A percentile compares a stretch with the other conserved stretches of the same genome.
phyloP scores from a whole-genome alignment of 495 filamentous ascomycete species.

The Articulospora tetracladia region DNA sequence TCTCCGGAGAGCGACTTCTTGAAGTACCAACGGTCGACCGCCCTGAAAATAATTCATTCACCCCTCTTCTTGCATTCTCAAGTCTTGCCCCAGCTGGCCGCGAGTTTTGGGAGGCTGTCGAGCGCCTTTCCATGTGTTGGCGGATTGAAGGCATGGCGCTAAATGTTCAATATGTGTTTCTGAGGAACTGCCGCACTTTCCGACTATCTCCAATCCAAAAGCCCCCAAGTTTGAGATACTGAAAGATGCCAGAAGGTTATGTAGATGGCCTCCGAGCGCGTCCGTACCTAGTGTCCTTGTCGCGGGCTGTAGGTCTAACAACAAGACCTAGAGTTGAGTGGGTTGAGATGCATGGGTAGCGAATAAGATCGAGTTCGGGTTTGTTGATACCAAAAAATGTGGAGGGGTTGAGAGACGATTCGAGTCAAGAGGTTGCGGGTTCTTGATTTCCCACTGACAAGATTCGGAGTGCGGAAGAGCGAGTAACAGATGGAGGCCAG shows the following conservation, averaged over 20 bases:
- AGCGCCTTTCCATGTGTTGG: conserved; percentile 2
- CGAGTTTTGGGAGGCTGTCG: not conserved
- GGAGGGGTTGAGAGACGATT: not conserved
- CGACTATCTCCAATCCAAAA: not conserved
- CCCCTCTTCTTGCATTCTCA: conserved; percentile 10
- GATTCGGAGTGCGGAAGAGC: not conserved
- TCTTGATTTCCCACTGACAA: not conserved
- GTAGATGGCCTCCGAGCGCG: conserved; percentile 13
- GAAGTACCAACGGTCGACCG: conserved; percentile 19
- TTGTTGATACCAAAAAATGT: not conserved
- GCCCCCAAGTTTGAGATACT: not conserved
- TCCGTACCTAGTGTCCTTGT: conserved; percentile 8
- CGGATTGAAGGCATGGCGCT: conserved; percentile 8
- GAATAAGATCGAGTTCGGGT: conserved; percentile 7
- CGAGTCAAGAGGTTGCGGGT: not conserved
- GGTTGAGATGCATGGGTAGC: conserved; percentile 12
- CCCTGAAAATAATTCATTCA: conserved; percentile 30
- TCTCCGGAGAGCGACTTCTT: conserved; percentile 26
- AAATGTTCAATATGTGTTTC: not conserved
- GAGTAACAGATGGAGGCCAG: not conserved
- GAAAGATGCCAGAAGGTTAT: not conserved
- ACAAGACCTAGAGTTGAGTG: conserved; percentile 12
- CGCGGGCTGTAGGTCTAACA: conserved; percentile 5
- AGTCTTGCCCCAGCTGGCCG: conserved; percentile 12
- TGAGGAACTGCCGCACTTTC: not conserved